Evolutionary conservation across 345 rosid genomes (phyloP), one percentile per base, ranked within the genome.

Genomic region (Ceriops decandra): DNA sequence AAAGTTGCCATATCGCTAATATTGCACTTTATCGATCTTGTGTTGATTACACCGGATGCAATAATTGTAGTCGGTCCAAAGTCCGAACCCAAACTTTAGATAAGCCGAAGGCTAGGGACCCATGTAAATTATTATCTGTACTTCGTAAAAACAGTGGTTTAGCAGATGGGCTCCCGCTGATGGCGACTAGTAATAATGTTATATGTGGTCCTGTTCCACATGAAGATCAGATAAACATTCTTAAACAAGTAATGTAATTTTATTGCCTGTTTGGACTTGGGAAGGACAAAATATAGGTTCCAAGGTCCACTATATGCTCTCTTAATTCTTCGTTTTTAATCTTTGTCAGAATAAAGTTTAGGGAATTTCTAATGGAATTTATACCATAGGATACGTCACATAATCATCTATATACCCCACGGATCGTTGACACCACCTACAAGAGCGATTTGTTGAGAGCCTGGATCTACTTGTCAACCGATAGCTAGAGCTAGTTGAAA

Each of bases 351-450:
- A 72, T 35, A 58, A 65, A 65, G 69, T 10, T 32, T 21, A 20
- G 49, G 53, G 57, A 56, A 36, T 24, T 64, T 16, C 5, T 57
- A 51, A 51, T 4, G 53, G 64, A n/a, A 24, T 52, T 52, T 64
- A 24, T 52, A 47, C 28, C 65, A 64, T 42, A 35, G 22, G 64
- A 68, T 16, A 35, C 59, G 75, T 52, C 77, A 70, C 35, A 47
- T 36, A 64, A 68, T 76, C 62, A 80, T 70, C 67, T n/a, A n/a
- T 47, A 9, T 53, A 61, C 64, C 70, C 76, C 78, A 49, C 69
- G 52, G 53, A 46, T 36, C 52, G 63, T 60, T 27, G 76, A 69
- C 62, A 60, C 49, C 62, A 1, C 42, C 6, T 2, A 42, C 49
- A 42, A 21, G 74, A 61, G 51, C 62, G 67, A 26, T 58, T 58